Evolutionary conservation across 345 rosid genomes (phyloP).

Genomic region (Hibiscus mutabilis): DNA sequence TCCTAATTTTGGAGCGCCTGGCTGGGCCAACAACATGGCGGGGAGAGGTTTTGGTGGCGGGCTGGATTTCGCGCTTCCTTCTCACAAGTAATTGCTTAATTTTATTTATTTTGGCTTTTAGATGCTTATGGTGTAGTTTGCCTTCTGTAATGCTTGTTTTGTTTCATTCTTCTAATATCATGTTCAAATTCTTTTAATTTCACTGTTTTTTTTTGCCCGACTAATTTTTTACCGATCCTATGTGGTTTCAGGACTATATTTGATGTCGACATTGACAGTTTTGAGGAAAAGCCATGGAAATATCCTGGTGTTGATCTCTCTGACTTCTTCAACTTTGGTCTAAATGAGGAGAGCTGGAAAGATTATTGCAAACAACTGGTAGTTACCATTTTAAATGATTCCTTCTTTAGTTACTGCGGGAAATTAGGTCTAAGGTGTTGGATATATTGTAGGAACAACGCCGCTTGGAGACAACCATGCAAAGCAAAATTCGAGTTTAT

Average conservation of each 20-base stretch:
- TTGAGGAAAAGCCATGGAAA: conserved; percentile 99
- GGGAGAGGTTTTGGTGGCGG: conserved; percentile 78
- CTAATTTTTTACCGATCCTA: conserved; percentile 7
- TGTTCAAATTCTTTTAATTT: background rate
- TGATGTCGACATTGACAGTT: conserved; percentile 84
- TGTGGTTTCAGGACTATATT: conserved; percentile 75
- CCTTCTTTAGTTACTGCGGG: conserved; percentile 1
- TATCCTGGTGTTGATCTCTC: conserved; percentile 68
- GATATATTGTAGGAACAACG: conserved; percentile 65
- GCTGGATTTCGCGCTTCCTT: conserved; percentile 91
- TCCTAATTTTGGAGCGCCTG: conserved; percentile 50
- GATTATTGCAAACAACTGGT: conserved; percentile 96
- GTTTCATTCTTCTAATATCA: background rate
- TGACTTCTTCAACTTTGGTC: conserved; percentile 90
- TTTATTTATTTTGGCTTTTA: background rate
- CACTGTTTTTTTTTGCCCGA: conserved; percentile 1
- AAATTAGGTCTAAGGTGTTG: conserved; percentile 23
- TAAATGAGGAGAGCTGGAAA: conserved; percentile 98
- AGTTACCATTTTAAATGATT: conserved; percentile 30
- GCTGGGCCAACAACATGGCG: conserved; percentile 50
- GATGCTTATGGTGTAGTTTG: conserved; percentile 1
- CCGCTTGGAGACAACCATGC: conserved; percentile 88
- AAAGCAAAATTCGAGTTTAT: conserved; percentile 96
- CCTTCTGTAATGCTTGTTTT: too few species aligned
- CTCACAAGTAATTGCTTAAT: conserved; percentile 72